A percentile compares a stretch with the other conserved stretches of the same genome.
Conservation (phyloP, 306 rosid genomes). For the Prunus armeniaca region DNA sequence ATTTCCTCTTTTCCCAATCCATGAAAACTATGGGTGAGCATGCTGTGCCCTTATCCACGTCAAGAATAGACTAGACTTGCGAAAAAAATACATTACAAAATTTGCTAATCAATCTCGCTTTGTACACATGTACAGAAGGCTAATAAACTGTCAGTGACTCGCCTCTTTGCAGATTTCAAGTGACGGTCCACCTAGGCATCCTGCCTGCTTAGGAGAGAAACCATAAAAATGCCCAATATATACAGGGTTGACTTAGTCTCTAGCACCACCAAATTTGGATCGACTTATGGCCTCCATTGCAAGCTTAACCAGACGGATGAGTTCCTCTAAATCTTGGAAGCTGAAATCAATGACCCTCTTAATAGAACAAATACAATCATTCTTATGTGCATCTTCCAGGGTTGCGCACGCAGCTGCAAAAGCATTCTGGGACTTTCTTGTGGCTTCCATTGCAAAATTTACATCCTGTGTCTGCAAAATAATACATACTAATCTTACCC, state of each 20-base stretch:
- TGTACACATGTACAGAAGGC: conserved; percentile 81
- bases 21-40: conserved; percentile 41
- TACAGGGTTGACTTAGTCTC: conserved; percentile 65
- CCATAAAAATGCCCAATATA: conserved; percentile 31
- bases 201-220: conserved; percentile 37
- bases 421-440: conserved; percentile 56
- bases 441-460: conserved; percentile 68
- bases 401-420: conserved; percentile 39
- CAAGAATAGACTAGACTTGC: conserved; percentile 35
- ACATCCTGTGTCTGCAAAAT: conserved; percentile 62
- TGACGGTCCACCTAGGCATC: conserved; percentile 28
- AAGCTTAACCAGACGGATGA: conserved; percentile 48
- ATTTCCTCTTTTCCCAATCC: conserved; percentile 50
- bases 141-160: conserved; percentile 33
- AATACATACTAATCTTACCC: conserved; percentile 18
- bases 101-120: conserved; percentile 62
- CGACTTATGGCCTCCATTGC: conserved; percentile 57
- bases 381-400: conserved; percentile 49
- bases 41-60: conserved; percentile 48
- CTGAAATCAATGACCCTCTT: conserved; percentile 69
- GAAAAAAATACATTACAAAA: conserved; percentile 47
- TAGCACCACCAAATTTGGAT: conserved; percentile 55
- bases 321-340: conserved; percentile 81
- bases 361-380: conserved; percentile 47
- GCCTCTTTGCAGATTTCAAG: conserved; percentile 39